Percentiles rank a stretch among this genome's conserved stretches.
Conservation (phyloP, 2,329 filamentous ascomycete genomes). For the Lachnellula hyalina region DNA sequence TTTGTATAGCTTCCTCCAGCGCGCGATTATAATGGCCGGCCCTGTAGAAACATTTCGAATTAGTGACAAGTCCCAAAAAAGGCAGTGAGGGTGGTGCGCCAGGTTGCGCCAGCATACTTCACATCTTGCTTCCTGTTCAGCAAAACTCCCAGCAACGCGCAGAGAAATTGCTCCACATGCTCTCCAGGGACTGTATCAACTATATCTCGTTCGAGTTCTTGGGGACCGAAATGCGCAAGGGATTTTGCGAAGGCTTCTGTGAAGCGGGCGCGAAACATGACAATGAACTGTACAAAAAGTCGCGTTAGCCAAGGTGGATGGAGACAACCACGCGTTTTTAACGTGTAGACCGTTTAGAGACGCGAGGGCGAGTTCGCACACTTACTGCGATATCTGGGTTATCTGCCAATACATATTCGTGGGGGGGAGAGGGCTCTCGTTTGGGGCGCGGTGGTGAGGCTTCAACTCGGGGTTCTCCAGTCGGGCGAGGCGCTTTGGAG, state of each 20-base stretch:
- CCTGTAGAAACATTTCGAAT: slow-evolving; percentile 44
- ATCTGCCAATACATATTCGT: slow-evolving; percentile 85
- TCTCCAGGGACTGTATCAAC: slow-evolving; percentile 73
- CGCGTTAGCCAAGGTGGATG: slow-evolving; percentile 30
- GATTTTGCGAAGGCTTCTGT: slow-evolving; percentile 84
- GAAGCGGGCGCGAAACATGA: slow-evolving; percentile 96
- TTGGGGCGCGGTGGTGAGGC: slow-evolving; percentile 64
- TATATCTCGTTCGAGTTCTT: slow-evolving; percentile 88
- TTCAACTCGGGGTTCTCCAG: slow-evolving; percentile 46
- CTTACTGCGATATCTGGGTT: slow-evolving; percentile 89
- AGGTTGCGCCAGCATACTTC: slow-evolving; percentile 61
- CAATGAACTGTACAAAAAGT: slow-evolving; percentile 68
- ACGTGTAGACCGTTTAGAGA: slow-evolving; percentile 39
- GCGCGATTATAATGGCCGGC: slow-evolving; percentile 89
- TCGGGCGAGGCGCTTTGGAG: slow-evolving; percentile 44
- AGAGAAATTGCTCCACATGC: slow-evolving; percentile 81
- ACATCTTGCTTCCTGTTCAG: slow-evolving; percentile 98
- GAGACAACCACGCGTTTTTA: slow-evolving; percentile 43
- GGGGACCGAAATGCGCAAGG: slow-evolving; percentile 82
- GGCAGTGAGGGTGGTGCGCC: neutral
- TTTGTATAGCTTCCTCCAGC: slow-evolving; percentile 83
- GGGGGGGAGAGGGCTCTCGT: slow-evolving; percentile 79
- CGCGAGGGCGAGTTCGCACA: slow-evolving; percentile 40
- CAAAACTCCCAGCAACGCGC: slow-evolving; percentile 79
- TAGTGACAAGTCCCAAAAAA: slow-evolving; percentile 6